A percentile compares a stretch with the other conserved stretches of the same genome.
Evolutionary conservation across 805 yeast species (phyloP).

Genomic region (Myxozyma melibiosi): DNA sequence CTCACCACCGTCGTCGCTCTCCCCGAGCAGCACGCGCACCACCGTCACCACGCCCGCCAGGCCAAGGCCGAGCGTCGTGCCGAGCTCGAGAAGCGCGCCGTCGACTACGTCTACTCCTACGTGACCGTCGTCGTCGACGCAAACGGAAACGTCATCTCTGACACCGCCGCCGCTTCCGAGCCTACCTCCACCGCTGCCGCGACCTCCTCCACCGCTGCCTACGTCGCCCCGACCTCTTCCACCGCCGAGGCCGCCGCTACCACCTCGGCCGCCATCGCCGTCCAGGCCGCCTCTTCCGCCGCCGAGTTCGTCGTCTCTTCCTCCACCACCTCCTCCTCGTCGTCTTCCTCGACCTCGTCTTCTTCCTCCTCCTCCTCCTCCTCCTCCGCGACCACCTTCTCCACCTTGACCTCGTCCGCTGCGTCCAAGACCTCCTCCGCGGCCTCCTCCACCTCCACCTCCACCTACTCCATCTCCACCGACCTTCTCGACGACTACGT

Average conservation of each 20-base stretch:
- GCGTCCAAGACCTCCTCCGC: slow-evolving; percentile 29
- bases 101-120: slow-evolving; percentile 51
- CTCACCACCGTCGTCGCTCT: slow-evolving; percentile 14
- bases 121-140: slow-evolving; percentile 49
- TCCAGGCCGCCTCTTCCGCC: slow-evolving; percentile 37
- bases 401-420: slow-evolving; percentile 16
- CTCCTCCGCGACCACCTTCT: slow-evolving; percentile 20
- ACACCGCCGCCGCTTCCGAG: slow-evolving; percentile 29
- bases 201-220: slow-evolving; percentile 36
- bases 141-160: slow-evolving; percentile 43
- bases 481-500: slow-evolving; percentile 57
- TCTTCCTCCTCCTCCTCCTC: slow-evolving; percentile 32
- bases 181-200: slow-evolving; percentile 34
- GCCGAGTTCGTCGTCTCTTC: slow-evolving; percentile 37
- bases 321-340: slow-evolving; percentile 39
- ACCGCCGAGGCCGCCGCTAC: slow-evolving; percentile 37
- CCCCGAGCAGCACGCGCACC: slow-evolving; percentile 28
- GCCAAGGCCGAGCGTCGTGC: slow-evolving; percentile 34
- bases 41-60: slow-evolving; percentile 33
- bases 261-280: slow-evolving; percentile 41
- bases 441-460: slow-evolving; percentile 39
- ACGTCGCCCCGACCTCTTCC: slow-evolving; percentile 35
- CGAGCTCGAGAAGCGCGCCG: slow-evolving; percentile 43
- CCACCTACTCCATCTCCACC: slow-evolving; percentile 41
- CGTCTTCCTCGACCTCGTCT: slow-evolving; percentile 34